Conservation (phyloP, 78 protist species). For the Dictyostelium citrinum region DNA sequence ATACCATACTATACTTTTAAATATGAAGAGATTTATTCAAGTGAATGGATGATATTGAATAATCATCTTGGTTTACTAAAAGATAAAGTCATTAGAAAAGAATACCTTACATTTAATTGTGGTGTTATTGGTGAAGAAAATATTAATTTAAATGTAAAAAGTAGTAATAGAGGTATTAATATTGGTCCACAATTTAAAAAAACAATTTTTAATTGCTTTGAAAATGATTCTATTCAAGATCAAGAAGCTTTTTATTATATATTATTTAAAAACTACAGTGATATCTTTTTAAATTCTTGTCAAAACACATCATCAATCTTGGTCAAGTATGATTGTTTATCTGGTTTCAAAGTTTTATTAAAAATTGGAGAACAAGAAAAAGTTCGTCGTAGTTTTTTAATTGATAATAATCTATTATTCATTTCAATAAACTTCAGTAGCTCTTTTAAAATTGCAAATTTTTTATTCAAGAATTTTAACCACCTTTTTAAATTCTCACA, state of each 20-base stretch:
- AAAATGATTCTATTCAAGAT: not conserved
- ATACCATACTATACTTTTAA: not conserved
- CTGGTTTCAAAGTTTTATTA: not conserved
- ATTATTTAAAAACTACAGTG: not conserved
- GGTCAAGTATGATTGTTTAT: not conserved
- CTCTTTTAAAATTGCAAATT: not conserved
- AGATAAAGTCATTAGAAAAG: not conserved
- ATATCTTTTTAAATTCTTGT: not conserved
- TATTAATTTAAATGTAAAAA: not conserved
- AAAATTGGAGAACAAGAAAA: not conserved
- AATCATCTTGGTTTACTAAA: not conserved
- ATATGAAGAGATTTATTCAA: not conserved
- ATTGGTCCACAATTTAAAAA: not conserved
- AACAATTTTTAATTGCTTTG: not conserved
- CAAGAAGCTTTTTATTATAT: not conserved
- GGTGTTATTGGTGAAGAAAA: not conserved
- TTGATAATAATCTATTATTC: not conserved
- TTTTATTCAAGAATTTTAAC: not conserved
- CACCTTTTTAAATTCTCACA: not conserved
- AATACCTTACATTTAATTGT: not conserved
- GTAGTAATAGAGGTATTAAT: too few species aligned
- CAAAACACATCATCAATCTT: not conserved
- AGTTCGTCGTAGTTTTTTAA: not conserved
- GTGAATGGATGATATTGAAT: not conserved
- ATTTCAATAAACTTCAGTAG: not conserved